Evolutionary conservation across 257 asterid genomes (phyloP).

Genomic region (Nicotiana undulata): DNA sequence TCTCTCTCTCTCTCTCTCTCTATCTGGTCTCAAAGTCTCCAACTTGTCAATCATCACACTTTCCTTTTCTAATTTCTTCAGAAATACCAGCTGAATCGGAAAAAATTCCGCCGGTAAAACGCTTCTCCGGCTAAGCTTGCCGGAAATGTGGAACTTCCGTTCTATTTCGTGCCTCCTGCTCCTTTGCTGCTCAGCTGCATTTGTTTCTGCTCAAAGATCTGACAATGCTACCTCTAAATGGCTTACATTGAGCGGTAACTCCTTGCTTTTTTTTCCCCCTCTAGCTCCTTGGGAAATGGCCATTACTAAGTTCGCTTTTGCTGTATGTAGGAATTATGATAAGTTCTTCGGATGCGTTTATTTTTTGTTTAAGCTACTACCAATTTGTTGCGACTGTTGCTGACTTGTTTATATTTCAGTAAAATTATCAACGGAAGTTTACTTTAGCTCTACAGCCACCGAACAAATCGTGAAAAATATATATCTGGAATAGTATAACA

Average conservation of each 20-base stretch:
- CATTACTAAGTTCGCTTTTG: too few species aligned
- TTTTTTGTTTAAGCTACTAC: background rate
- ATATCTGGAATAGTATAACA: background rate
- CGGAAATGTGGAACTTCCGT: constrained; percentile 58
- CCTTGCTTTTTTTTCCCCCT: background rate
- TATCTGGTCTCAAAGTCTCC: background rate
- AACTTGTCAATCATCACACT: background rate
- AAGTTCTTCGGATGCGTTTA: background rate
- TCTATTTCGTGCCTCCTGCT: constrained; percentile 25
- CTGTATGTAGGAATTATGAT: background rate
- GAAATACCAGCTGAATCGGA: background rate
- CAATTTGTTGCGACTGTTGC: too few species aligned
- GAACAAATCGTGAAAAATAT: background rate
- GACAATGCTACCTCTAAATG: constrained; percentile 26
- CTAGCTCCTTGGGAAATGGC: too few species aligned
- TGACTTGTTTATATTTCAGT: background rate
- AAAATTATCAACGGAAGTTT: background rate
- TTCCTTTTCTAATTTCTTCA: background rate
- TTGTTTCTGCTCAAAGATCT: constrained; percentile 64
- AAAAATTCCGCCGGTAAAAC: background rate
- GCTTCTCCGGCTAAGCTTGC: constrained; percentile 13
- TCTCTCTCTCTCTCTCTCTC: constrained; percentile 1
- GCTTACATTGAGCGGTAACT: constrained; percentile 60
- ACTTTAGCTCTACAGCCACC: background rate
- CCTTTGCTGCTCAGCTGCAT: constrained; percentile 34